phyloP scores from a whole-genome alignment of 441 rosid species.

The Populus hybrid region DNA sequence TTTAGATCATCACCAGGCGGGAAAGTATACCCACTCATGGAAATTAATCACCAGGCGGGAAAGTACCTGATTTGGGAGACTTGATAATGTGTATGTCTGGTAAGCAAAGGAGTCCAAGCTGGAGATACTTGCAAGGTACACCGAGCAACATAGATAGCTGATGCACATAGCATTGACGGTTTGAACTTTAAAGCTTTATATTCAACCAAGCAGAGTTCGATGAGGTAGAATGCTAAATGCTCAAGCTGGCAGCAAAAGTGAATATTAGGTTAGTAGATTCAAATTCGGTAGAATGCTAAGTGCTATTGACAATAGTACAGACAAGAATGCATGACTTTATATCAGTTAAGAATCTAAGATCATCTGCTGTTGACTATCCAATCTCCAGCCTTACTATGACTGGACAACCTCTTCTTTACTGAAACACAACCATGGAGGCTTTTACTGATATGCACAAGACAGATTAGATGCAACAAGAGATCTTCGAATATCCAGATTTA shows the following conservation, averaged over 20 bases:
- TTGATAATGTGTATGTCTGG: slow-evolving; percentile 55
- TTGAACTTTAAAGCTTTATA: slow-evolving; percentile 76
- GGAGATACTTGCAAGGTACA: slow-evolving; percentile 65
- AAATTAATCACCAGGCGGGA: background rate
- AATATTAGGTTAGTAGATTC: slow-evolving; percentile 3
- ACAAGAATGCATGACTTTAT: background rate
- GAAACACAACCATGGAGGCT: background rate
- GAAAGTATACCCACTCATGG: background rate
- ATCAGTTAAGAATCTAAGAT: background rate
- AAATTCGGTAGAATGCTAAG: background rate
- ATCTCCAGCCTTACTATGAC: background rate
- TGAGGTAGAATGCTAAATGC: slow-evolving; percentile 79
- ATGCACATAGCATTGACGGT: slow-evolving; percentile 84
- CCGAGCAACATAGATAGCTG: slow-evolving; percentile 78
- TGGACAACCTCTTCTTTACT: background rate
- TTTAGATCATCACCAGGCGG: background rate
- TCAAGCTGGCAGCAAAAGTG: slow-evolving; percentile 54
- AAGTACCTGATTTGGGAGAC: slow-evolving; percentile 57
- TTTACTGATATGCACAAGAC: background rate
- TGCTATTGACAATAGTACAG: background rate
- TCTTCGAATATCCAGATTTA: slow-evolving; percentile 1
- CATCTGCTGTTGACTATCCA: background rate
- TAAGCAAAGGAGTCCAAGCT: slow-evolving; percentile 70
- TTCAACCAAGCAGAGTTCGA: slow-evolving; percentile 79
- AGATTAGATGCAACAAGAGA: background rate